Percentiles rank a stretch among this genome's conserved stretches.
These are phyloP conservation scores for Pseudogymnoascus verrucosus DNA, from an alignment of 2,329 filamentous ascomycete genomes.

Conservation along the genomic window DNA sequence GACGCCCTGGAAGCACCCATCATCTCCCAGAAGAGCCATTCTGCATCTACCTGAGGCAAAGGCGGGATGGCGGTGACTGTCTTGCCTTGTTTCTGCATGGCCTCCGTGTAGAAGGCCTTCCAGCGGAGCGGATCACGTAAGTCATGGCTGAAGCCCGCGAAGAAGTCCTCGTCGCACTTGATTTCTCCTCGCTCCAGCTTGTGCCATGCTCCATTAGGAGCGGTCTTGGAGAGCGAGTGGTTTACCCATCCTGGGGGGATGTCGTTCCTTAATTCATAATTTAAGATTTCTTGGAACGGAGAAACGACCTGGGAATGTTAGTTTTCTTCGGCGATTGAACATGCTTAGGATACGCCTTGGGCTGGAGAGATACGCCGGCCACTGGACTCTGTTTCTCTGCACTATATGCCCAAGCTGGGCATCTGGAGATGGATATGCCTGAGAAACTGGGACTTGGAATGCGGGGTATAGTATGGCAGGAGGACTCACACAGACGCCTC, in stretches of 20 bases:
- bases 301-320: slow-evolving; percentile 56
- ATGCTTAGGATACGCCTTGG: too few species aligned
- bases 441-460: not conserved
- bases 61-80: slow-evolving; percentile 43
- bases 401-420: not conserved
- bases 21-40: slow-evolving; percentile 84
- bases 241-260: slow-evolving; percentile 91
- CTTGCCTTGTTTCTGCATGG: slow-evolving; percentile 33
- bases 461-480: not conserved
- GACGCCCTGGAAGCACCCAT: slow-evolving; percentile 63
- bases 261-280: slow-evolving; percentile 69
- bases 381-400: not conserved
- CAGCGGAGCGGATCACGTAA: slow-evolving; percentile 60
- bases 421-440: not conserved
- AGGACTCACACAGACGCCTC: slow-evolving; percentile 83
- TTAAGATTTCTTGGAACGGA: slow-evolving; percentile 85
- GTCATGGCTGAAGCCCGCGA: slow-evolving; percentile 65
- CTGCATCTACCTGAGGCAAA: slow-evolving; percentile 65
- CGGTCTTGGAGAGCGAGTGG: slow-evolving; percentile 71
- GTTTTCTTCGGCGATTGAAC: not conserved
- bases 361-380: not conserved
- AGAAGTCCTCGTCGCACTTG: slow-evolving; percentile 66
- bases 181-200: slow-evolving; percentile 78
- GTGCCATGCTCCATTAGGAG: slow-evolving; percentile 80
- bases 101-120: slow-evolving; percentile 52